Evolutionary conservation across 345 rosid species (phyloP), one percentile per base, ranked within the genome.

Genomic region (Microthlaspi erraticum): DNA sequence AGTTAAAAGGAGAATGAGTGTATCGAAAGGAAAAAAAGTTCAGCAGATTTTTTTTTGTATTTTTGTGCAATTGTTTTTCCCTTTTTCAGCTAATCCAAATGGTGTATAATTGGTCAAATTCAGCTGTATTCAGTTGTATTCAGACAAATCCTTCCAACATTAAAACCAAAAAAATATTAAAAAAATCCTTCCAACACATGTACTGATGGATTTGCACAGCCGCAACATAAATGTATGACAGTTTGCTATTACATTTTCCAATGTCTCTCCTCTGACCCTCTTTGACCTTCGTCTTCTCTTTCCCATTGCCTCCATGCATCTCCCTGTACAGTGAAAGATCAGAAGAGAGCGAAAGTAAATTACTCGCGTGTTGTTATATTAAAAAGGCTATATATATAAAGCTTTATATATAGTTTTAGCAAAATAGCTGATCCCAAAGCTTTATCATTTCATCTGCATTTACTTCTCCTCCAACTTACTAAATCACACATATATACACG

Each of bases 281-380:
- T 14, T 73, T 73, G 77, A 66, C 72, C 66, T 66, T 65, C 32
- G 11, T 57, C 53, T 58, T 39, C 72, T 58, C 54, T 64, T 72
- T 64, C 58, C 31, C 71, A 64, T 26, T 72, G 29, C 8, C 20
- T 58, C 3, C 73, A 68, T 57, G 10, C 26, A 55, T 58, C 13
- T 48, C 26, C 54, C 36, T 55, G 26, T n/a, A 33, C 36, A 46
- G 31, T 32, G 26, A 17, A 62, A 44, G 2, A 50, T 34, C 43
- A 49, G 20, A 64, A 64, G 26, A 43, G 36, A 29, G 34, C 36
- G 37, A 31, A 36, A 5, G 14, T 41, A 19, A n/a, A n/a, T n/a
- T n/a, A 50, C 51, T 50, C 48, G 20, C 26, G 42, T 68, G 72
- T 55, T 1, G 54, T 56, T 55, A 45, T 57, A n/a, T n/a, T 56